These are phyloP conservation scores for Mollisiaceae sp. DNA, from an alignment of 2,329 filamentous ascomycete genomes.

Conservation along the genomic window DNA sequence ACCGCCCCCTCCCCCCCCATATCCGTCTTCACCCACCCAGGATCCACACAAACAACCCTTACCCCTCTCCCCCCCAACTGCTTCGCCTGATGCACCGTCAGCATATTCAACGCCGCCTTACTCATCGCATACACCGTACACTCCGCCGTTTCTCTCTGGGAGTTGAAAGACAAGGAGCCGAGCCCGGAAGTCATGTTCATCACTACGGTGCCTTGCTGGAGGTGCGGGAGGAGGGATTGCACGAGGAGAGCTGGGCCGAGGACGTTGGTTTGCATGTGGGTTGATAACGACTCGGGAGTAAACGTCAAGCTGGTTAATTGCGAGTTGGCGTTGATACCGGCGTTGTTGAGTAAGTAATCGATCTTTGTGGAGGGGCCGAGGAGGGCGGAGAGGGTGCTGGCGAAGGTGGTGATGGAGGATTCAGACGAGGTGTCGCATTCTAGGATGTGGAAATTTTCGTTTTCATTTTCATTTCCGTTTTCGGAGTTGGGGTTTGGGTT, in stretches of 20 bases:
- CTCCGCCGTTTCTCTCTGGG: not conserved
- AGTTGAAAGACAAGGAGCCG: too few relatives aligned
- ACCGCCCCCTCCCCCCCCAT: slow-evolving; percentile 20
- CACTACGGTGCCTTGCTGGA: slow-evolving; percentile 23
- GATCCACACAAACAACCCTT: slow-evolving; percentile 17
- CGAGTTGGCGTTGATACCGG: slow-evolving; percentile 47
- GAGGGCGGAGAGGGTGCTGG: slow-evolving; percentile 41
- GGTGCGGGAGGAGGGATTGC: slow-evolving; percentile 42
- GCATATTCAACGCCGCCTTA: slow-evolving; percentile 32
- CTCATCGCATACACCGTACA: slow-evolving; percentile 26
- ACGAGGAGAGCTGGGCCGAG: slow-evolving; percentile 53
- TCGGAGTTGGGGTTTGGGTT: too few relatives aligned
- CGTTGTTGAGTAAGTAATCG: slow-evolving; percentile 49
- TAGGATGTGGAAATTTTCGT: slow-evolving; percentile 49
- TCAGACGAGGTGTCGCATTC: slow-evolving; percentile 48
- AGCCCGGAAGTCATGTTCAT: slow-evolving; percentile 35
- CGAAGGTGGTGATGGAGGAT: slow-evolving; percentile 44
- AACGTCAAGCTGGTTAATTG: slow-evolving; percentile 48
- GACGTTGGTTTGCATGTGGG: slow-evolving; percentile 53
- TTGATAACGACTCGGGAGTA: slow-evolving; percentile 43
- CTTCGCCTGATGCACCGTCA: slow-evolving; percentile 23
- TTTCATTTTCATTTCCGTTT: too few relatives aligned
- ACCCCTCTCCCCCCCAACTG: slow-evolving; percentile 13
- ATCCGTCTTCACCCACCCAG: slow-evolving; percentile 25
- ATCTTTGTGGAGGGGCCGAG: slow-evolving; percentile 44